Conservation (phyloP, 495 filamentous ascomycete genomes). For the Penicillium arizonense region DNA sequence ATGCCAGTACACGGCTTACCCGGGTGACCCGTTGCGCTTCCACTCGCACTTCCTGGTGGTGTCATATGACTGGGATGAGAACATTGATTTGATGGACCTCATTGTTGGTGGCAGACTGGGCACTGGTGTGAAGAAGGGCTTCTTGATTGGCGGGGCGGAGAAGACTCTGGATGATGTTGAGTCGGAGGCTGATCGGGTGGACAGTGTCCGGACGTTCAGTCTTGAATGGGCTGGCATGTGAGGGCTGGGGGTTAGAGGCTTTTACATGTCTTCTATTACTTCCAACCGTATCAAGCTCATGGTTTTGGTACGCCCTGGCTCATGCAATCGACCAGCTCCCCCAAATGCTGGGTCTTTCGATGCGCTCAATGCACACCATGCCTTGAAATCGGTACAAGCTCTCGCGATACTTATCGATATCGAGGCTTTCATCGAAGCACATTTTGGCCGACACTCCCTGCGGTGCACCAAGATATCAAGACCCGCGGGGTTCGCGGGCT, state of each 20-base stretch:
- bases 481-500: too few relatives aligned
- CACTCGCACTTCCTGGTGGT: constrained; percentile 88
- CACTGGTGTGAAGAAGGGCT: constrained; percentile 95
- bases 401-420: too few relatives aligned
- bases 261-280: neutral
- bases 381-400: neutral
- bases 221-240: constrained; percentile 87
- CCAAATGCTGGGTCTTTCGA: too few relatives aligned
- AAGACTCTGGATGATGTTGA: constrained; percentile 26
- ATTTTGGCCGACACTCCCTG: too few relatives aligned
- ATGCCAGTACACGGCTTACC: constrained; percentile 90
- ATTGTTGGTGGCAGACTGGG: constrained; percentile 83
- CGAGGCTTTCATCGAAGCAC: too few relatives aligned
- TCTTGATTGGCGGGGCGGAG: constrained; percentile 71
- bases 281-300: neutral
- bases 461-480: too few relatives aligned
- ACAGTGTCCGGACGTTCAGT: constrained; percentile 64
- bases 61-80: constrained; percentile 78
- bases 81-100: constrained; percentile 78
- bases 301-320: neutral
- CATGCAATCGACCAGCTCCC: neutral
- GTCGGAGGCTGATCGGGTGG: constrained; percentile 20
- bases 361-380: too few relatives aligned
- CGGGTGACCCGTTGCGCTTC: constrained; percentile 90
- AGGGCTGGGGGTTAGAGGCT: constrained; percentile 7